Evolutionary conservation across 169 alveolate genomes (phyloP), one percentile per base, ranked within the genome.

Genomic region (Plasmodium inui): DNA sequence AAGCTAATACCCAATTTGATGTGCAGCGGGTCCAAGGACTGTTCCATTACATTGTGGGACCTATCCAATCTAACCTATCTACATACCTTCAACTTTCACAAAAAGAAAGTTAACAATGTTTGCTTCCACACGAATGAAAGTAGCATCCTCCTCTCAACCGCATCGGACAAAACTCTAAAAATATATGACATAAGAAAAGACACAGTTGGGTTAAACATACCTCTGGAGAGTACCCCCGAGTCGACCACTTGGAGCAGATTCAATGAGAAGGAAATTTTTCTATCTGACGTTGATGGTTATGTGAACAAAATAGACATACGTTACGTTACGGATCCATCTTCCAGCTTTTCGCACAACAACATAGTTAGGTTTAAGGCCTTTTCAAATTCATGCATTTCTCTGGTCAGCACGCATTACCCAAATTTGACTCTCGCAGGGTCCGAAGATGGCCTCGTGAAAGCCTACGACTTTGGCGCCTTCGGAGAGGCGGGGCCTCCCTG

Each of bases 101-200:
- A 76, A 30, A 88, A 88, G 79, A 76, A 80, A 55, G 50, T 88
- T 57, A 88, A 88, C 57, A 88, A 79, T 53, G 46, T 88, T 57
- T 26, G 30, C 28, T 88, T 88, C 46, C 94, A 88, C 50, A 8
- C 72, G 70, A 88, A 34, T n/a, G 89, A 88, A n/a, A 67, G 44
- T 14, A 79, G 50, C 28, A 14, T 76, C 22, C 37, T 88, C 28
- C 70, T 76, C 12, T 88, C 94, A 0, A 80, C 90, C 10, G 78
- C 94, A 7, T 88, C 89, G 0, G 94, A 88, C 81, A 88, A 88
- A 67, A 88, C 94, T 0, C 44, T 88, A 80, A 88, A 88, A 88
- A 57, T 88, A 4, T 88, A 78, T 44, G 94, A 88, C 70, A 80
- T 88, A 57, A 53, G 94, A 79, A 61, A 88, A 61, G 50, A 80